Base-by-base conservation (phyloP, 1,284 basidiomycete species). In the Anthracocystis setariae region DNA sequence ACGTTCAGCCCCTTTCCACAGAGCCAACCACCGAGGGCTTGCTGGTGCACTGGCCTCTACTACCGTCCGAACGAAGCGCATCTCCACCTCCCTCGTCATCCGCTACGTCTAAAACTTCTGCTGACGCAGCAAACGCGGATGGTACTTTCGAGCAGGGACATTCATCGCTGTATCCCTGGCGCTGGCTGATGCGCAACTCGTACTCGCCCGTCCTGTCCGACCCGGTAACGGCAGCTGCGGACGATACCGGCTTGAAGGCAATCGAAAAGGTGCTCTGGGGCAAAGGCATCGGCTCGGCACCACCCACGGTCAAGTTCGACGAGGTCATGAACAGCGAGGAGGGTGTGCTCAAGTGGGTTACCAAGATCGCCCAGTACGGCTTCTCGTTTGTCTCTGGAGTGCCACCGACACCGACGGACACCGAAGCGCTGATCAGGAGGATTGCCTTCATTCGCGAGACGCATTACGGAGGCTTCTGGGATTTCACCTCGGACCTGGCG, bases 381-480 rank as follows among this genome's bases (percentile, higher is more conserved):
- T 94, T 98, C 83, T 93, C 90, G 55, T 92, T 97, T 72, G 87
- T 97, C 5, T 86, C 88, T 8, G 92, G 89, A 12, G 91, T 96
- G 3, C 93, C 94, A 2, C 83, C 87, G 0, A 92, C 90, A 0
- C 87, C 91, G 1, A 90, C 93, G 79, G 92, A 90, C 2, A 98
- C 95, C 0, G 92, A 98, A 80, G 85, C 87, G 55, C 85, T 97
- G 0, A 87, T 90, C 1, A 84, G 88, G 46, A 87, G 90, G 18
- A 94, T 98, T 73, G 90, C 89, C 0, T 92, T 92, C 79, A 94
- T 98, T 59, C 88, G 94, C 44, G 90, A 95, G 82, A 97, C 95
- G 0, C 94, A 97, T 80, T 98, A 94, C 90, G 79, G 68, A 32
- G 89, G 89, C 47, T 95, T 98, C 84, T 98, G 95, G 94, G 93